These are phyloP conservation scores for Trametes cingulata DNA, from an alignment of 768 basidiomycete genomes.

Conservation along the genomic window DNA sequence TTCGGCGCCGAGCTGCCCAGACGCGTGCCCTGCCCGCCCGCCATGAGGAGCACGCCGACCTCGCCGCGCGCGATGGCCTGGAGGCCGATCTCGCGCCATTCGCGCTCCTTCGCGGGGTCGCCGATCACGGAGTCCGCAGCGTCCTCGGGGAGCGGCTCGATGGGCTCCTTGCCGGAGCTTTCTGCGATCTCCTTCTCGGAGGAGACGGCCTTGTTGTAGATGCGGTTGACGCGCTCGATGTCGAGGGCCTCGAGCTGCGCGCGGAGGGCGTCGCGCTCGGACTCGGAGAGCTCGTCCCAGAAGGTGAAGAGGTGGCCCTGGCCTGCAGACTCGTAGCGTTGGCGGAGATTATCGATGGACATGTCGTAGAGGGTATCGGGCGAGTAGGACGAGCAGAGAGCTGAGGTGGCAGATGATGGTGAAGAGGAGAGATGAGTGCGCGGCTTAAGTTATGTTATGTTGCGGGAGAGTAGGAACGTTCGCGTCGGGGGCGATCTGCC, in stretches of 20 bases:
- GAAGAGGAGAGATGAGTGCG: neutral
- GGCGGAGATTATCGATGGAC: slow-evolving; percentile 56
- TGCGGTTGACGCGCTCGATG: slow-evolving; percentile 87
- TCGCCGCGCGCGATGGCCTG: slow-evolving; percentile 77
- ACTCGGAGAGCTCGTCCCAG: slow-evolving; percentile 68
- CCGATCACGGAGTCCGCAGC: slow-evolving; percentile 66
- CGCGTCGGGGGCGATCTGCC: slow-evolving; percentile 3
- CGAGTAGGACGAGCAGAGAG: neutral
- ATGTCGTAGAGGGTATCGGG: slow-evolving; percentile 39
- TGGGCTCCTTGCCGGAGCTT: slow-evolving; percentile 47
- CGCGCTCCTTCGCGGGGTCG: slow-evolving; percentile 52
- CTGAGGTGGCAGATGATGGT: slow-evolving; percentile 1
- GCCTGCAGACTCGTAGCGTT: slow-evolving; percentile 73
- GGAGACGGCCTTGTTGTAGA: slow-evolving; percentile 75
- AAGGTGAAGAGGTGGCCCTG: slow-evolving; percentile 91
- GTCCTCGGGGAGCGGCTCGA: slow-evolving; percentile 80
- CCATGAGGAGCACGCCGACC: slow-evolving; percentile 96
- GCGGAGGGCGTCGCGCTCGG: slow-evolving; percentile 63
- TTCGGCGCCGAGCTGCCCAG: slow-evolving; percentile 92
- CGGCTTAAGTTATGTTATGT: neutral
- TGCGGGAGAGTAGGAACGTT: neutral
- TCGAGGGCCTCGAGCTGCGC: slow-evolving; percentile 79
- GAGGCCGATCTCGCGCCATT: slow-evolving; percentile 82
- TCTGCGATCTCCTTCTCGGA: slow-evolving; percentile 56
- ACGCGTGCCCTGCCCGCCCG: slow-evolving; percentile 96